phyloP scores from a whole-genome alignment of 768 basidiomycete genomes.

The Boletales sp. region DNA sequence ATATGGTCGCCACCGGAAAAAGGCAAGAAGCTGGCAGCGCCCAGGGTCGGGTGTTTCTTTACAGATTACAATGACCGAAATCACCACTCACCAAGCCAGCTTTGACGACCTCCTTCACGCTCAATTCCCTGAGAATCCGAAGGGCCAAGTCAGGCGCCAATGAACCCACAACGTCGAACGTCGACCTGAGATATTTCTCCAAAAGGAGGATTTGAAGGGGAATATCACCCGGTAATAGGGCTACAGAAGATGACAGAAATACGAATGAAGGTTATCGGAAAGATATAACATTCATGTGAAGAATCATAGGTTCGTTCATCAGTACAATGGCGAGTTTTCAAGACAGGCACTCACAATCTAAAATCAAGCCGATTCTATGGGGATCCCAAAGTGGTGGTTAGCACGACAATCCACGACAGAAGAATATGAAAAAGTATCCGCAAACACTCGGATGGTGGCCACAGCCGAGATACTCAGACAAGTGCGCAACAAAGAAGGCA shows the following conservation, averaged over 20 bases:
- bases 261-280: constrained; percentile 6
- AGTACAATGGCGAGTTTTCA: neutral
- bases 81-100: constrained; percentile 34
- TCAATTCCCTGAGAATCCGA: constrained; percentile 56
- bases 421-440: neutral
- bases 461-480: neutral
- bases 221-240: constrained; percentile 82
- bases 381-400: neutral
- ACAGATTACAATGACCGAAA: neutral
- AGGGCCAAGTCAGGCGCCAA: constrained; percentile 65
- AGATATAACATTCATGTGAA: neutral
- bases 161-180: constrained; percentile 77
- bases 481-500: neutral
- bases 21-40: neutral
- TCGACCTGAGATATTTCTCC: constrained; percentile 78
- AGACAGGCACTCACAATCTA: constrained; percentile 19
- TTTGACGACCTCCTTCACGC: constrained; percentile 58
- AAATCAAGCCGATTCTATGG: constrained; percentile 27
- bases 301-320: neutral
- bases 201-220: constrained; percentile 78
- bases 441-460: neutral
- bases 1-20: neutral
- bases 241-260: constrained; percentile 31
- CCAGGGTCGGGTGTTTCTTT: neutral
- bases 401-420: neutral